Conservation (phyloP, 2,329 filamentous ascomycete genomes). For the Pseudogymnoascus sp. region DNA sequence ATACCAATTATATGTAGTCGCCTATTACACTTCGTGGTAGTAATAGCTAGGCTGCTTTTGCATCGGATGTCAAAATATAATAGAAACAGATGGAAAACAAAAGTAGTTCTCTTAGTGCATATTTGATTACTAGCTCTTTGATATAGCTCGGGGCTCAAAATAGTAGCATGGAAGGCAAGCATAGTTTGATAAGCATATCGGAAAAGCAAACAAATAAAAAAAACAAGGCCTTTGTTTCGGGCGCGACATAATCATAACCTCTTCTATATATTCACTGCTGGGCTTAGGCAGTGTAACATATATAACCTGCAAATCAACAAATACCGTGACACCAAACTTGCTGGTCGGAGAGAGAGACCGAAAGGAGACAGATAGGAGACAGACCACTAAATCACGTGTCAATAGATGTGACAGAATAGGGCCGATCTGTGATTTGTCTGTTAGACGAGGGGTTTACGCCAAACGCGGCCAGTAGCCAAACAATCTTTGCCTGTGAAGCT, state of each 20-base stretch:
- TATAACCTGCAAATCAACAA: background rate
- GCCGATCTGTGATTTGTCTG: conserved; percentile 2
- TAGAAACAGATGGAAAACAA: background rate
- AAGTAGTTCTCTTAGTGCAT: background rate
- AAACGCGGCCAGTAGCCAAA: conserved; percentile 6
- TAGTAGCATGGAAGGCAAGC: background rate
- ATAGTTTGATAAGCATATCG: background rate
- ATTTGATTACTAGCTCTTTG: background rate
- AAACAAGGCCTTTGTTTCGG: conserved; percentile 3
- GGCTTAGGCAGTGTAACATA: background rate
- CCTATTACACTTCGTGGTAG: background rate
- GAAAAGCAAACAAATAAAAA: conserved; percentile 2
- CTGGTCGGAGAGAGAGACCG: background rate
- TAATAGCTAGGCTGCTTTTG: background rate
- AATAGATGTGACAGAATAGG: background rate
- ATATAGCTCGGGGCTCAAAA: background rate
- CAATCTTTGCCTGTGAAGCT: conserved; percentile 5
- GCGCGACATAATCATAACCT: background rate
- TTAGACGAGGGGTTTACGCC: conserved; percentile 7
- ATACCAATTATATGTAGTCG: background rate
- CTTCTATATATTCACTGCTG: background rate
- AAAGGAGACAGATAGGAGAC: background rate
- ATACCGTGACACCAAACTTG: background rate
- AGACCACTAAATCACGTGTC: background rate
- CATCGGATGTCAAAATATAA: background rate